Conservation (phyloP, 495 filamentous ascomycete genomes). For the Astrothelium subdiscretum region DNA sequence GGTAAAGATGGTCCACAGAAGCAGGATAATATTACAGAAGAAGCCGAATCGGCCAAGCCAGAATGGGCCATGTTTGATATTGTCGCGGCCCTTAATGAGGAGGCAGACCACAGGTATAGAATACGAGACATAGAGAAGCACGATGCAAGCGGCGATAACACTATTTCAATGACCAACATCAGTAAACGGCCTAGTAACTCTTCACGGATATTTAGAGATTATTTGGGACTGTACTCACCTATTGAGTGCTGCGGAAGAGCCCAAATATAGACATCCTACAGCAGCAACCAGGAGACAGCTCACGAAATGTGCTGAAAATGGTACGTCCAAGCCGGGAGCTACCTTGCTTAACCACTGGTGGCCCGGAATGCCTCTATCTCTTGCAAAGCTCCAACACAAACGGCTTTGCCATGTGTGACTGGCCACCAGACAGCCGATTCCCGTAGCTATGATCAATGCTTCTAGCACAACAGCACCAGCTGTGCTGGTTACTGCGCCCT, state of each 20-base stretch:
- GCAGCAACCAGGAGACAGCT: constrained; percentile 39
- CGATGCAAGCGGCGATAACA: constrained; percentile 23
- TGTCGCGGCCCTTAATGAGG: constrained; percentile 19
- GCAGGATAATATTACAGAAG: constrained; percentile 19
- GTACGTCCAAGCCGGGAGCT: constrained; percentile 40
- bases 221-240: constrained; percentile 24
- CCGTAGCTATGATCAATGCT: constrained; percentile 42
- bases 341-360: constrained; percentile 37
- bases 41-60: constrained; percentile 22
- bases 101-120: constrained; percentile 21
- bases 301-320: constrained; percentile 39
- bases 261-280: constrained; percentile 45
- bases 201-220: background rate
- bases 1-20: constrained; percentile 24
- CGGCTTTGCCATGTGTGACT: constrained; percentile 48
- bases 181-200: background rate
- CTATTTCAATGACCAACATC: constrained; percentile 1
- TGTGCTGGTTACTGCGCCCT: constrained; percentile 39
- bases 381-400: constrained; percentile 49
- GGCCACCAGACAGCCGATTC: constrained; percentile 44
- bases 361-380: constrained; percentile 45
- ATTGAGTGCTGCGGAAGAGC: constrained; percentile 44
- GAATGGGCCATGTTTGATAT: constrained; percentile 23
- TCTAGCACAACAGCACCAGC: constrained; percentile 46
- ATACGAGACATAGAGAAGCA: constrained; percentile 25